Evolutionary conservation across 1,284 basidiomycete species (phyloP).

Genomic region (Pseudozyma tsukubaensis): DNA sequence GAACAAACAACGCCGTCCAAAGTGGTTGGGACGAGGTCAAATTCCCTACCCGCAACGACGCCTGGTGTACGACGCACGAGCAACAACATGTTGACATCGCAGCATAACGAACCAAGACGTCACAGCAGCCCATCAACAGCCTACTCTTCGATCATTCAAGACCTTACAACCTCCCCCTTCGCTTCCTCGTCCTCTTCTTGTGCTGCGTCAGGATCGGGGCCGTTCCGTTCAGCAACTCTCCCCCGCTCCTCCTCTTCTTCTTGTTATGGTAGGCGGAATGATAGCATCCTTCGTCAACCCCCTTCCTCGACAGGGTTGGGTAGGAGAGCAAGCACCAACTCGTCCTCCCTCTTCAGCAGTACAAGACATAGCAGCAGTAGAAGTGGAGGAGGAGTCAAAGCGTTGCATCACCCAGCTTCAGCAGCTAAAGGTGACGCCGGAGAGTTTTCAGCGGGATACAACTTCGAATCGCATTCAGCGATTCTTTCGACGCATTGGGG

Average conservation of each 20-base stretch:
- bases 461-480: constrained; percentile 20
- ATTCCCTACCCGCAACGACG: constrained; percentile 19
- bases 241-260: constrained; percentile 20
- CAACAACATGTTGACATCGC: constrained; percentile 13
- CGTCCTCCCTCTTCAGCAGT: neutral
- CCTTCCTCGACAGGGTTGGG: neutral
- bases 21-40: constrained; percentile 14
- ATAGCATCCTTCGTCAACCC: constrained; percentile 18
- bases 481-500: neutral
- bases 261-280: neutral
- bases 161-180: constrained; percentile 32
- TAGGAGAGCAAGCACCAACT: neutral
- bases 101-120: constrained; percentile 15
- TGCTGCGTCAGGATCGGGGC: constrained; percentile 1
- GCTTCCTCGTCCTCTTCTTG: constrained; percentile 1
- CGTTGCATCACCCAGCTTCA: neutral
- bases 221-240: constrained; percentile 31
- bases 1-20: too few relatives aligned
- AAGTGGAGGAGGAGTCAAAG: too few relatives aligned
- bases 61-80: constrained; percentile 3
- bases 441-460: constrained; percentile 33
- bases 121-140: constrained; percentile 12
- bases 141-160: constrained; percentile 31
- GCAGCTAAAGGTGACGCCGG: neutral
- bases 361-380: too few relatives aligned